Base-by-base conservation (phyloP, 768 basidiomycete genomes). In the Rubroboletus satanas region DNA sequence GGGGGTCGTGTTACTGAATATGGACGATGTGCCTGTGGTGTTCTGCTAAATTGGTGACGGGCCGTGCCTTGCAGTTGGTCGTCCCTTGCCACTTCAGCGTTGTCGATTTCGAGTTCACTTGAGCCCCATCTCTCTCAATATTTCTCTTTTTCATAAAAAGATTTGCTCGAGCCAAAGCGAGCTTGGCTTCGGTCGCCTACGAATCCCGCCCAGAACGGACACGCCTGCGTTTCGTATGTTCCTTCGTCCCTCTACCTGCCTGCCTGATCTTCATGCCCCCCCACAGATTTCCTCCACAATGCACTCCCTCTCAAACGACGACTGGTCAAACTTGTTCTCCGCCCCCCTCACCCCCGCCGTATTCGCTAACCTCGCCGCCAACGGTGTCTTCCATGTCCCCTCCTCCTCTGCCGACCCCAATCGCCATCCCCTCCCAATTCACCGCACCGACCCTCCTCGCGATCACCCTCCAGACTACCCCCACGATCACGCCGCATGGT, bases 291-390 rank as follows among this genome's bases (percentile, higher is more conserved):
- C 4, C 26, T 1, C 18, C 32, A n/a, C 45, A 44, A 70, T 66
- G 65, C 69, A 68, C 1, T 11, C 68, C 9, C 23, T 68, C 46
- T 45, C 62, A 7, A 61, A 54, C 51, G 66, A 66, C n/a, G 76
- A 78, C 33, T 89, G 87, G 87, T 71, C 68, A 26, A 72, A 75
- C 59, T 49, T 87, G 18, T 87, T 86, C 67, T 74, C 85, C n/a
- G 66, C 79, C 4, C 82, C 88, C 2, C 73, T 88, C 47, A 78
- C 84, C 56, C 82, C 84, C 7, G 66, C 78, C 42, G 72, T 83
- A 33, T 87, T 86, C 62, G 79, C 83, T 38, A 78, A 80, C 35
- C 78, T 88, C 41, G 77, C 82, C 12, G 79, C 85, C 4, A 83
- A 82, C 62, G 83, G 81, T 61, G 74, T 82, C 44, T 70, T 88